These are phyloP conservation scores for Neofusicoccum umdonicola DNA, from an alignment of 2,329 filamentous ascomycete genomes.

Conservation along the genomic window DNA sequence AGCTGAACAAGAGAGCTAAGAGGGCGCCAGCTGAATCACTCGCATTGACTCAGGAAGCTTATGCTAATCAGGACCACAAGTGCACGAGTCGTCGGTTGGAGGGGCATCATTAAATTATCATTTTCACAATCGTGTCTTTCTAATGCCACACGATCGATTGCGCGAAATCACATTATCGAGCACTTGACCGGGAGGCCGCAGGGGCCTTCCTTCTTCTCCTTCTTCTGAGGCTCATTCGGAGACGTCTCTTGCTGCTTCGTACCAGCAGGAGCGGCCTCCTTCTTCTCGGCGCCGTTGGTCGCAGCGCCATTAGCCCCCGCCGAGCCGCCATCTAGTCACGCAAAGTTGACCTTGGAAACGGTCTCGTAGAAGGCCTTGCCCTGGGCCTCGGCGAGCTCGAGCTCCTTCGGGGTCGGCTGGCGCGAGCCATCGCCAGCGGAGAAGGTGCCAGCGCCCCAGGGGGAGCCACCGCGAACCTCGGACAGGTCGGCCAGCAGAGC, in stretches of 20 bases:
- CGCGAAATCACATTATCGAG: conserved; percentile 54
- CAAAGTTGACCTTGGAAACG: conserved; percentile 67
- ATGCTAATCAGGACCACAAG: not conserved
- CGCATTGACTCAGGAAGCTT: not conserved
- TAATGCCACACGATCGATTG: not conserved
- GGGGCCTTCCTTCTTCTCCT: conserved; percentile 61
- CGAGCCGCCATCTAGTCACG: conserved; percentile 70
- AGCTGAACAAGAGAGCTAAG: too few relatives aligned
- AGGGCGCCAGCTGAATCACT: too few relatives aligned
- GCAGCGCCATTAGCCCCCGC: conserved; percentile 24
- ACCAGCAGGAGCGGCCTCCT: conserved; percentile 26
- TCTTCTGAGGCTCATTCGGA: conserved; percentile 31
- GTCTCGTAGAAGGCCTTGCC: conserved; percentile 80
- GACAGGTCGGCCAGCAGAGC: conserved; percentile 64
- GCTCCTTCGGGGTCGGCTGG: conserved; percentile 72
- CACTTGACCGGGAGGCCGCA: conserved; percentile 79
- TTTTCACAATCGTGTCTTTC: not conserved
- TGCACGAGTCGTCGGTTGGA: not conserved
- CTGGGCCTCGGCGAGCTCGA: conserved; percentile 76
- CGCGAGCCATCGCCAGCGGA: conserved; percentile 76
- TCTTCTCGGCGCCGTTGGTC: conserved; percentile 18
- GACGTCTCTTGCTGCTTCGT: conserved; percentile 22
- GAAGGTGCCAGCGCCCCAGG: conserved; percentile 95
- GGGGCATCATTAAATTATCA: not conserved
- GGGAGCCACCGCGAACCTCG: conserved; percentile 80